Evolutionary conservation across 1,139 yeast species (phyloP).

Genomic region (Trichomonascaceae sp.): DNA sequence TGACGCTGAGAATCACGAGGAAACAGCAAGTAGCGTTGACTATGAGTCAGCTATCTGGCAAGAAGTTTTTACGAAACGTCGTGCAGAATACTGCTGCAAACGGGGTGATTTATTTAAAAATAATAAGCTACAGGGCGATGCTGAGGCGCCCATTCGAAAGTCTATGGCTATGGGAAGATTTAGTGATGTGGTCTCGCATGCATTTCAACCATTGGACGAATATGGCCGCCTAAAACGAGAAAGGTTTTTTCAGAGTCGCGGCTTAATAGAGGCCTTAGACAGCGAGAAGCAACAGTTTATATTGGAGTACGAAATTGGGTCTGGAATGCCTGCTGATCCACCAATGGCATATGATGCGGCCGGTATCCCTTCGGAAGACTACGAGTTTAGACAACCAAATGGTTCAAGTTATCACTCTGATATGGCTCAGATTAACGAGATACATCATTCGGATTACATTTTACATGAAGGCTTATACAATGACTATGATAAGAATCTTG

Average conservation of each 20-base stretch:
- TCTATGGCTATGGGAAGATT: constrained; percentile 29
- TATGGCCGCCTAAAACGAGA: constrained; percentile 11
- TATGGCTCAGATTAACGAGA: constrained; percentile 27
- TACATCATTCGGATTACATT: constrained; percentile 38
- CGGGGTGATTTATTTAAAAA: constrained; percentile 63
- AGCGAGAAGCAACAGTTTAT: constrained; percentile 58
- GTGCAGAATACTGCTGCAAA: constrained; percentile 68
- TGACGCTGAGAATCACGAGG: constrained; percentile 49
- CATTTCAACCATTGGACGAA: constrained; percentile 15
- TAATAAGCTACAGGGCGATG: constrained; percentile 52
- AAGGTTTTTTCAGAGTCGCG: constrained; percentile 17
- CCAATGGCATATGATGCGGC: constrained; percentile 10
- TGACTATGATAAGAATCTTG: constrained; percentile 58
- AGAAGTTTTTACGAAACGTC: constrained; percentile 65
- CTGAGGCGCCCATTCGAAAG: constrained; percentile 50
- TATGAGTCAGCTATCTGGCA: constrained; percentile 78
- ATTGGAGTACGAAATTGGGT: constrained; percentile 76
- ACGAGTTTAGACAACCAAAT: constrained; percentile 33
- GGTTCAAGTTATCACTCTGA: constrained; percentile 2
- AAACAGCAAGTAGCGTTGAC: constrained; percentile 33
- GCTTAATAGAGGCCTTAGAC: constrained; percentile 38
- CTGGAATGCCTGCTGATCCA: constrained; percentile 49
- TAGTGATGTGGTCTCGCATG: constrained; percentile 24
- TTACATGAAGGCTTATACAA: constrained; percentile 54
- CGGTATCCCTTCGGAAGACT: constrained; percentile 32